Evolutionary conservation across 31 red algal genomes (phyloP), one percentile per base, ranked within the genome.

Genomic region (Odonthalia washingtoniensis): DNA sequence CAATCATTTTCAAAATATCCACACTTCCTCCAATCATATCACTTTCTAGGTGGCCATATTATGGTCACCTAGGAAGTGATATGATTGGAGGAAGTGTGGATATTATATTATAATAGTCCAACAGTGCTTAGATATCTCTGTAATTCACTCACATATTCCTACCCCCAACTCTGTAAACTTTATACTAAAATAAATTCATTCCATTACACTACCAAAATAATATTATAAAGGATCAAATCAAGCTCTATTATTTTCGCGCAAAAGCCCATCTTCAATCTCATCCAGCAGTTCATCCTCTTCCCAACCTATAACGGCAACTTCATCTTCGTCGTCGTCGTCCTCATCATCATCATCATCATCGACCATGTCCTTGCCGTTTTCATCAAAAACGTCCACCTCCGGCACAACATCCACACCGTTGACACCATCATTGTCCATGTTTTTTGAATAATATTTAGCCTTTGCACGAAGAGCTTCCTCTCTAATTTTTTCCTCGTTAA

Each of bases 181-280:
- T n/a, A n/a, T n/a, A n/a, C n/a, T n/a, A n/a, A n/a, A n/a, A n/a
- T n/a, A n/a, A n/a, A n/a, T n/a, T n/a, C n/a, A n/a, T n/a, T n/a
- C n/a, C n/a, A n/a, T n/a, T n/a, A n/a, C n/a, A n/a, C n/a, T n/a
- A n/a, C n/a, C n/a, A n/a, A n/a, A n/a, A n/a, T n/a, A n/a, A n/a
- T n/a, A n/a, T n/a, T n/a, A n/a, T n/a, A n/a, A n/a, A n/a, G n/a
- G n/a, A n/a, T n/a, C n/a, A n/a, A n/a, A n/a, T n/a, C n/a, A n/a
- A n/a, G n/a, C n/a, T 64, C 77, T 31, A 17, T n/a, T 31, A n/a
- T 65, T 60, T 5, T 62, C 85, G 18, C 85, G 62, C 36, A 77
- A 73, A 62, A 89, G 80, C 5, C 40, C 67, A 1, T 84, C 91
- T 27, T 84, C 79, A 72, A 86, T 40, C 30, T 88, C 86, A 40